These are phyloP conservation scores for Lignosus rhinocerotis DNA, from an alignment of 1,284 basidiomycete genomes.

Conservation along the genomic window DNA sequence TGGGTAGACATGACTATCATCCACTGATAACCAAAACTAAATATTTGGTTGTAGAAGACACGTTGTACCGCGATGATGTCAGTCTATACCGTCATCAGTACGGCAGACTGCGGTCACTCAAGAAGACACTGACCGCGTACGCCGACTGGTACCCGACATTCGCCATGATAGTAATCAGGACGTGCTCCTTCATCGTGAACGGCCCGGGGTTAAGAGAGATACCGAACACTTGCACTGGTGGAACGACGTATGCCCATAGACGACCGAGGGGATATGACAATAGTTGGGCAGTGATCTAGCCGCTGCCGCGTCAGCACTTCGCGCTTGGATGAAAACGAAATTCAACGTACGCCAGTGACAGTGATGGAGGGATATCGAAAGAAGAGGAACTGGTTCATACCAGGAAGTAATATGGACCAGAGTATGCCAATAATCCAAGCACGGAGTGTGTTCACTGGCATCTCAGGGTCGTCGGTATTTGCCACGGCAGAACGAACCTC, in stretches of 20 bases:
- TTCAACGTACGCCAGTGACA: constrained; percentile 29
- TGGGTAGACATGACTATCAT: constrained; percentile 79
- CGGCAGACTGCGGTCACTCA: constrained; percentile 1
- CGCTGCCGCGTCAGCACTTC: background rate
- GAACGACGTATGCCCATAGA: constrained; percentile 53
- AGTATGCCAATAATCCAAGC: constrained; percentile 61
- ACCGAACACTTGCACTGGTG: constrained; percentile 57
- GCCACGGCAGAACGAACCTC: constrained; percentile 81
- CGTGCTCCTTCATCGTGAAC: constrained; percentile 54
- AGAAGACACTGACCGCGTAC: constrained; percentile 34
- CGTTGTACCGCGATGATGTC: constrained; percentile 79
- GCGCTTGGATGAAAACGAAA: background rate
- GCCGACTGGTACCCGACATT: constrained; percentile 45
- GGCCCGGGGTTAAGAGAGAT: constrained; percentile 63
- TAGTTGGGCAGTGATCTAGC: constrained; percentile 57
- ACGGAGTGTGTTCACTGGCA: constrained; percentile 63
- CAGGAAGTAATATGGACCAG: constrained; percentile 63
- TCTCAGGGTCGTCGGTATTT: constrained; percentile 67
- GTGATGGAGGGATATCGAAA: constrained; percentile 65
- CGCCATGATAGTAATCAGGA: constrained; percentile 67
- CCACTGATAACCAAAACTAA: constrained; percentile 71
- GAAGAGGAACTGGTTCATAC: constrained; percentile 68
- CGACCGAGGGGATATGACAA: constrained; percentile 64
- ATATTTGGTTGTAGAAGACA: constrained; percentile 66
- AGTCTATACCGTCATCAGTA: constrained; percentile 42